Conservation (phyloP, 305 asterid species). For the Striga hermonthica region DNA sequence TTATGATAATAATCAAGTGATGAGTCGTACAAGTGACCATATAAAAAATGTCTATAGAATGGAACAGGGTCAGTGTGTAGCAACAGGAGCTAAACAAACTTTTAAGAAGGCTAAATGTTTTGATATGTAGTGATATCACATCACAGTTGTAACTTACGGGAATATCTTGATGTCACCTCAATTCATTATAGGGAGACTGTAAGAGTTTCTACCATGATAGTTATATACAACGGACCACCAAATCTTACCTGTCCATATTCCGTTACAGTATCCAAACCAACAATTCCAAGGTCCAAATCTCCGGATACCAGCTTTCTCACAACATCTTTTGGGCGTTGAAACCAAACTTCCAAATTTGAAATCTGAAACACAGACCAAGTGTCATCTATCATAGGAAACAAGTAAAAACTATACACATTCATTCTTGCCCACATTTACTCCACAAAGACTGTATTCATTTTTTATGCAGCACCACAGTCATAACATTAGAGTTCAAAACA, state of each 20-base stretch:
- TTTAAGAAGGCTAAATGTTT: neutral
- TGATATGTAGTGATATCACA: conserved; percentile 6
- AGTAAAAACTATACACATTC: neutral
- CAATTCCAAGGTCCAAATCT: conserved; percentile 97
- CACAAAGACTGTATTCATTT: too few species aligned
- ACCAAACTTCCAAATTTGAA: conserved; percentile 82
- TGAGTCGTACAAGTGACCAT: conserved; percentile 9
- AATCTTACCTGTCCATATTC: conserved; percentile 78
- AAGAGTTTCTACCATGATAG: conserved; percentile 17
- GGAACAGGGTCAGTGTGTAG: conserved; percentile 5
- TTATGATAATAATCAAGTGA: conserved; percentile 22
- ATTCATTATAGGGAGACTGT: conserved; percentile 6
- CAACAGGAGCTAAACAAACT: conserved; percentile 9
- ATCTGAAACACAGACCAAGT: conserved; percentile 47
- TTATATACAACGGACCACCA: conserved; percentile 12
- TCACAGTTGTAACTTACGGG: conserved; percentile 19
- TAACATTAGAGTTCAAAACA: neutral
- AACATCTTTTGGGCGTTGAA: conserved; percentile 91
- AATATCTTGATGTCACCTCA: conserved; percentile 3
- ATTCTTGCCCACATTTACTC: too few species aligned
- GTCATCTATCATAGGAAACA: conserved; percentile 24
- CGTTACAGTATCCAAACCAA: conserved; percentile 77
- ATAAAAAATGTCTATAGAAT: conserved; percentile 1
- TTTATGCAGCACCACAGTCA: too few species aligned
- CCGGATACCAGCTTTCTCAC: conserved; percentile 94